Evolutionary conservation across 192 early-diverging fungal species (phyloP), one percentile per base, ranked within the genome.

Genomic region (Dispira simplex): DNA sequence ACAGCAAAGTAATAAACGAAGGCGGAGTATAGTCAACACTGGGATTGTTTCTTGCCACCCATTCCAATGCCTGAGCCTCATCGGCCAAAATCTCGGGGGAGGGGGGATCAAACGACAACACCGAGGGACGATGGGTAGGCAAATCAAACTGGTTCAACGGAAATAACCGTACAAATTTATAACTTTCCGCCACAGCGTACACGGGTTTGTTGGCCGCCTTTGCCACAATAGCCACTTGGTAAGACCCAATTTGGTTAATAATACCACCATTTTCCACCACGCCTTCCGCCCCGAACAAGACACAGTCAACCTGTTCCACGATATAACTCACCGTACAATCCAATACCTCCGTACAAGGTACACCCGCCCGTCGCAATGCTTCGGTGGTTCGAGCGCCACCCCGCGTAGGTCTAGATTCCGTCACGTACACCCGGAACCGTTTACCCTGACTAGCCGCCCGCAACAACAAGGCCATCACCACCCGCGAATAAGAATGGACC

Each of bases 261-360:
- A 99, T 68, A 0, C 97, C 97, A 26, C 97, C 97, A 70, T 93
- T 99, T 73, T 95, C 90, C 1, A 93, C 92, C 8, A 99, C 93
- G 43, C 92, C 97, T 73, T 99, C 97, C 11, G 97, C 97, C 20
- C 97, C 97, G 28, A 93, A 93, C 66, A 99, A 79, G 18, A 97
- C 90, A 80, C 95, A 80, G 67, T 99, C 94, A 16, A 99, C 94
- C 70, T 90, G 88, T 64, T 92, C 88, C 79, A 99, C 94, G 63
- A 94, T 79, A 73, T 89, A 95, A 39, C 90, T 92, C 8, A 95
- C 90, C 5, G 95, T 93, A 4, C 90, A 77, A 71, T 99, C 97
- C 67, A 90, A 71, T 44, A 99, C 84, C 21, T 91, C 82, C 49
- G 86, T 83, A 18, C 88, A 90, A 9, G 87, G 86, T 46, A 98